Base-by-base conservation (phyloP, 345 rosid species). In the Bruguiera gymnorhiza region DNA sequence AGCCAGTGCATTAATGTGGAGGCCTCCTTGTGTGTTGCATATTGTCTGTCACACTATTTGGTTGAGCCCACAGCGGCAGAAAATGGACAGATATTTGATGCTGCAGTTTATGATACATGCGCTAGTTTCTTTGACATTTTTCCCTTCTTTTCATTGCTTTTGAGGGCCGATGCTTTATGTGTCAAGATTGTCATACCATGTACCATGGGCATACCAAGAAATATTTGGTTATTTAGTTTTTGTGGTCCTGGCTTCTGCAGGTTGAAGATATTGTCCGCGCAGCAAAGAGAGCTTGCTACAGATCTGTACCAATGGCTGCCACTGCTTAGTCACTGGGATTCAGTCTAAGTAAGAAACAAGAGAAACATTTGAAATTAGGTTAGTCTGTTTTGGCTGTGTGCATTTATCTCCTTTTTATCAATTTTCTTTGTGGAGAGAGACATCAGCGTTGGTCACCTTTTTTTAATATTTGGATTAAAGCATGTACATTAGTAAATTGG, bases 261-360 rank as follows among this genome's bases (percentile, higher is more conserved):
- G 74, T 85, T 50, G 89, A 85, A 67, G 91, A 86, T 68, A 85
- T 88, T 39, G 85, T 85, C 11, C 87, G 86, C 56, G 89, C 87
- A 19, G 87, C 84, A 16, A 86, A 82, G 84, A 83, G 87, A 81
- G 86, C 82, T 71, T 88, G 90, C 81, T 71, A 83, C 78, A 77
- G 91, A 74, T 77, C 85, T 26, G 77, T 63, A 20, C 71, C 75
- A 53, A 9, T 30, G 63, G 72, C 72, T 67, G 63, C 68, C 24
- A 43, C 59, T 39, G 76, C 77, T 61, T 68, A 54, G 51, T 34
- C 55, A 36, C 52, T 32, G 23, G 39, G 63, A 60, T 39, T n/a
- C 32, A 21, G n/a, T 65, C 39, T 5, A 20, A 51, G 54, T 43
- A 43, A 43, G 18, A 43, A 43, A 13, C 48, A 11, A 13, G 48